These are phyloP conservation scores for Kalanchoe fedtschenkoi DNA, from an alignment of 164 flowering plant genomes.

Conservation along the genomic window DNA sequence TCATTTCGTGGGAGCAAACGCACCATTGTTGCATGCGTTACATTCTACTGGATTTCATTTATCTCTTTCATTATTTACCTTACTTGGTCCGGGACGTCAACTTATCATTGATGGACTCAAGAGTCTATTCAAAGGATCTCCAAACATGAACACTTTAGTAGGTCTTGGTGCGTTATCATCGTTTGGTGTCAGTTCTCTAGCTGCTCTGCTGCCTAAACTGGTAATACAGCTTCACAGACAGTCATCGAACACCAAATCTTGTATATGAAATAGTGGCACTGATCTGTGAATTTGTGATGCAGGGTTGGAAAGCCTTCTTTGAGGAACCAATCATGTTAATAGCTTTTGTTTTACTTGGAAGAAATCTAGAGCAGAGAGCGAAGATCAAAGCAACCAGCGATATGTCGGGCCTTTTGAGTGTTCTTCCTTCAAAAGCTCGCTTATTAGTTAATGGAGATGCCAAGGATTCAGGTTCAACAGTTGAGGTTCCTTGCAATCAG, in stretches of 20 bases:
- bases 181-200: slow-evolving; percentile 80
- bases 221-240: slow-evolving; percentile 19
- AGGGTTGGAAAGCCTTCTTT: slow-evolving; percentile 98
- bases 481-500: slow-evolving; percentile 76
- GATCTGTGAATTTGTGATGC: slow-evolving; percentile 19
- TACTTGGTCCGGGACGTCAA: slow-evolving; percentile 92
- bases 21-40: slow-evolving; percentile 71
- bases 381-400: slow-evolving; percentile 94
- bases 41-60: slow-evolving; percentile 93
- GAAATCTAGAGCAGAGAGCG: slow-evolving; percentile 96
- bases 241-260: neutral
- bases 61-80: slow-evolving; percentile 75
- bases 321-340: slow-evolving; percentile 98
- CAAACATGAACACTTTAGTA: slow-evolving; percentile 98
- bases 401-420: slow-evolving; percentile 82
- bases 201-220: slow-evolving; percentile 79
- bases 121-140: slow-evolving; percentile 73
- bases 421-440: slow-evolving; percentile 92
- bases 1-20: slow-evolving; percentile 73
- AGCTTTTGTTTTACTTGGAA: slow-evolving; percentile 90
- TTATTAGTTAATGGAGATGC: slow-evolving; percentile 47
- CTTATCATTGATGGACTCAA: slow-evolving; percentile 81
- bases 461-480: slow-evolving; percentile 33
- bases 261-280: neutral
- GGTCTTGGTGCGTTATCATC: slow-evolving; percentile 98